Conservation (phyloP, 208 protist genomes). For the Leishmania tropica region DNA sequence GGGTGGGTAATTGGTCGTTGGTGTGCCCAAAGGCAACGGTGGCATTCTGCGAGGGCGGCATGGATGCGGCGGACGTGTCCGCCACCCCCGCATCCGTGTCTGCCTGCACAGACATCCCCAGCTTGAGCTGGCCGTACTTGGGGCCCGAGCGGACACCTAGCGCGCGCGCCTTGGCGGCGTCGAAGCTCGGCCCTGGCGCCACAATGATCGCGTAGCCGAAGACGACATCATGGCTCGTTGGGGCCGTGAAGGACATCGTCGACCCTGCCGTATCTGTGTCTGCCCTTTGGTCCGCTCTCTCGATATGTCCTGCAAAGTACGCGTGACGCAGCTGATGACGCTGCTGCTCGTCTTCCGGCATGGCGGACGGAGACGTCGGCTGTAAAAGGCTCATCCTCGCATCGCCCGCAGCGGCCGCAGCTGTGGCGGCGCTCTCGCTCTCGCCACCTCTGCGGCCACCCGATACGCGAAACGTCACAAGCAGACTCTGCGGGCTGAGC, state of each 20-base stretch:
- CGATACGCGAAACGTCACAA: slow-evolving; percentile 50
- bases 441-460: slow-evolving; percentile 1
- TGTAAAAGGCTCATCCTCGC: not conserved
- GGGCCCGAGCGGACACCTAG: slow-evolving; percentile 69
- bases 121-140: slow-evolving; percentile 74
- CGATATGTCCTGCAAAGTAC: not conserved
- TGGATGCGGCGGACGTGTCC: not conserved
- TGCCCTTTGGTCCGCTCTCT: not conserved
- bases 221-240: slow-evolving; percentile 23
- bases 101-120: slow-evolving; percentile 45
- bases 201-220: slow-evolving; percentile 71
- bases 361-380: not conserved
- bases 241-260: not conserved
- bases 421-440: not conserved
- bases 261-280: not conserved
- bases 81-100: slow-evolving; percentile 12
- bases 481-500: slow-evolving; percentile 34
- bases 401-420: not conserved
- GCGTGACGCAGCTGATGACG: too few species aligned
- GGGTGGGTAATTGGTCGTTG: not conserved
- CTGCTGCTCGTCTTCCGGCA: not conserved
- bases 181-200: slow-evolving; percentile 52
- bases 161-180: slow-evolving; percentile 49
- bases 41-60: not conserved
- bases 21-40: not conserved